A percentile compares a stretch with the other conserved stretches of the same genome.
Conservation (phyloP, 2,329 filamentous ascomycete genomes). For the Claviceps sp. region DNA sequence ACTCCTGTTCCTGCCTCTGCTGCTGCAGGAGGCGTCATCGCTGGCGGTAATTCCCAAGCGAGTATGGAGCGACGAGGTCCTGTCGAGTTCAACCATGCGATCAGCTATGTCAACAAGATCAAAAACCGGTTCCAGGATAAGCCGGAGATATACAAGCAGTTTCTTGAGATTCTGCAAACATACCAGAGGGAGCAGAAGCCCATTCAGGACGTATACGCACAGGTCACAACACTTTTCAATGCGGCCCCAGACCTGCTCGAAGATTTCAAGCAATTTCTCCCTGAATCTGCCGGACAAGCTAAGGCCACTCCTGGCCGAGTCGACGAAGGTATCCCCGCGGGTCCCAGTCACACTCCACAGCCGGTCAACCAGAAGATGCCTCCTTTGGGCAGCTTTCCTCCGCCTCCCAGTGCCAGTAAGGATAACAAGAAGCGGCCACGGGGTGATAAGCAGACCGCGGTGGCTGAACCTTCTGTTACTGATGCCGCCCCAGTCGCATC, state of each 20-base stretch:
- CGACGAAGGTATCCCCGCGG: slow-evolving; percentile 35
- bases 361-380: slow-evolving; percentile 64
- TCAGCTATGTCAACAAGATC: slow-evolving; percentile 99
- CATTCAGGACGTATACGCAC: slow-evolving; percentile 94
- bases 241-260: slow-evolving; percentile 88
- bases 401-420: slow-evolving; percentile 66
- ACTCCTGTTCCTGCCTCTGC: slow-evolving; percentile 45
- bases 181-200: slow-evolving; percentile 97
- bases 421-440: slow-evolving; percentile 81
- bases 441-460: slow-evolving; percentile 39
- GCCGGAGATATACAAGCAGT: slow-evolving; percentile 98
- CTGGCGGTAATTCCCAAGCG: slow-evolving; percentile 43
- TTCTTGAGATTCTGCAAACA: slow-evolving; percentile 93
- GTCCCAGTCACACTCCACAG: slow-evolving; percentile 41
- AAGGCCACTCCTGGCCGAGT: slow-evolving; percentile 41
- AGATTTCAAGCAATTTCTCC: slow-evolving; percentile 97
- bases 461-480: slow-evolving; percentile 28
- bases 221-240: slow-evolving; percentile 89
- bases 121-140: slow-evolving; percentile 98
- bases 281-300: slow-evolving; percentile 57
- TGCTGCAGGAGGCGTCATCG: slow-evolving; percentile 47
- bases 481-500: slow-evolving; percentile 26
- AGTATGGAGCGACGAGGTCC: slow-evolving; percentile 76
- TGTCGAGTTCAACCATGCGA: slow-evolving; percentile 97
- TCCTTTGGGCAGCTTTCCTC: slow-evolving; percentile 88